Conservation (phyloP, 768 basidiomycete genomes). For the Peribolospora kevripleyi region DNA sequence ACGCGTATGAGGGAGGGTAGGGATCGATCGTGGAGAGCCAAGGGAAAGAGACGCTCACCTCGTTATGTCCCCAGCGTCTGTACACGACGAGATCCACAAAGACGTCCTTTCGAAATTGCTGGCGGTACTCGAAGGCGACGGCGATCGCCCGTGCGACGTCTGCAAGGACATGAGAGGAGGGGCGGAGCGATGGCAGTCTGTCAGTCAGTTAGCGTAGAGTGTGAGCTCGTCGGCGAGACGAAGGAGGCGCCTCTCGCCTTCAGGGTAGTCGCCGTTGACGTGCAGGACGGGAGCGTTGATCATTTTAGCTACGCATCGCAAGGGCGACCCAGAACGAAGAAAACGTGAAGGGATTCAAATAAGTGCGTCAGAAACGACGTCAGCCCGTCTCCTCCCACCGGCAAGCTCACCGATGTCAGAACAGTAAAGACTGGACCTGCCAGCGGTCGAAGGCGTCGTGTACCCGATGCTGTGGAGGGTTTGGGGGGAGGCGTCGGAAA, state of each 20-base stretch:
- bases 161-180: conserved; percentile 13
- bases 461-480: conserved; percentile 35
- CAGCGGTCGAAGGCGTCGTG: conserved; percentile 62
- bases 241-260: conserved; percentile 26
- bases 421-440: conserved; percentile 65
- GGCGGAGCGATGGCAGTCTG: not conserved
- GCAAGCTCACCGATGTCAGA: not conserved
- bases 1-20: not conserved
- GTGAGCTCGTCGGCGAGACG: not conserved
- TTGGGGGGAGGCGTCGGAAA: not conserved
- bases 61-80: conserved; percentile 35
- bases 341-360: conserved; percentile 3
- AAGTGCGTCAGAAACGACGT: conserved; percentile 6
- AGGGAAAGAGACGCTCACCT: not conserved
- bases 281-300: conserved; percentile 70
- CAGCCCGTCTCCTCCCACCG: not conserved
- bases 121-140: conserved; percentile 64
- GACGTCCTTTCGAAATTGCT: conserved; percentile 63
- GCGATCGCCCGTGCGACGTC: conserved; percentile 68
- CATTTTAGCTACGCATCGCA: conserved; percentile 49
- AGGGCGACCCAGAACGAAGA: not conserved
- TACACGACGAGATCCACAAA: conserved; percentile 77
- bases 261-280: conserved; percentile 74
- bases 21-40: too few species aligned
- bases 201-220: not conserved